These are phyloP conservation scores for Clitopilus passeckerianus DNA, from an alignment of 768 basidiomycete species.

Conservation along the genomic window DNA sequence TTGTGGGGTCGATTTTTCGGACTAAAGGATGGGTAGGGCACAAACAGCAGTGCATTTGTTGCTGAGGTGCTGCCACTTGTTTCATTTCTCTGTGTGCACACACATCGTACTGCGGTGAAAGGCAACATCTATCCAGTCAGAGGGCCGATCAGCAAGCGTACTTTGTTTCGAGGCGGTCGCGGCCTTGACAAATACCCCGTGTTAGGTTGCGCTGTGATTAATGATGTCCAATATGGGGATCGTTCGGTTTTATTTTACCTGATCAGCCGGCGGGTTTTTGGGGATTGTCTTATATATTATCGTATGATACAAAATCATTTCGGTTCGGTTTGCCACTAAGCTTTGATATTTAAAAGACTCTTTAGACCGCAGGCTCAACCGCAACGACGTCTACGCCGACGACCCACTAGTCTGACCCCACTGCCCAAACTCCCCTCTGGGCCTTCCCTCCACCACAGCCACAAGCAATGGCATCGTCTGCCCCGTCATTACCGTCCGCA, in stretches of 20 bases:
- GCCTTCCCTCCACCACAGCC: background rate
- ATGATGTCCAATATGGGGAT: conserved; percentile 1
- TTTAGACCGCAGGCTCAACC: background rate
- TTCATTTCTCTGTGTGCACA: background rate
- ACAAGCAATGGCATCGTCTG: conserved; percentile 26
- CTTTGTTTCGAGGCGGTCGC: conserved; percentile 1
- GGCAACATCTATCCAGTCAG: background rate
- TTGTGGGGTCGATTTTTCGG: background rate
- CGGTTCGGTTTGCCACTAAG: background rate
- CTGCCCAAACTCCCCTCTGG: background rate
- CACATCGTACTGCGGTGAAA: background rate
- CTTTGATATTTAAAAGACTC: conserved; percentile 3
- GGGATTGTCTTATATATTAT: conserved; percentile 13
- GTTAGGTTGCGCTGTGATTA: conserved; percentile 5
- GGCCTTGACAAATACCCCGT: conserved; percentile 3
- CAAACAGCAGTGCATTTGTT: background rate
- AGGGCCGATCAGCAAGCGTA: background rate
- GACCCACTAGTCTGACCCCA: background rate
- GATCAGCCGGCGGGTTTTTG: conserved; percentile 11
- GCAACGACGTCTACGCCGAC: conserved; percentile 8
- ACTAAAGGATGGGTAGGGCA: background rate
- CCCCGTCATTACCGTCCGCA: conserved; percentile 70
- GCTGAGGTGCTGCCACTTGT: background rate
- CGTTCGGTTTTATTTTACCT: conserved; percentile 8
- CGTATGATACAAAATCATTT: conserved; percentile 22